Evolutionary conservation across 352 stramenopile genomes (phyloP).

Genomic region (Pythium rhizo-oryzae): DNA sequence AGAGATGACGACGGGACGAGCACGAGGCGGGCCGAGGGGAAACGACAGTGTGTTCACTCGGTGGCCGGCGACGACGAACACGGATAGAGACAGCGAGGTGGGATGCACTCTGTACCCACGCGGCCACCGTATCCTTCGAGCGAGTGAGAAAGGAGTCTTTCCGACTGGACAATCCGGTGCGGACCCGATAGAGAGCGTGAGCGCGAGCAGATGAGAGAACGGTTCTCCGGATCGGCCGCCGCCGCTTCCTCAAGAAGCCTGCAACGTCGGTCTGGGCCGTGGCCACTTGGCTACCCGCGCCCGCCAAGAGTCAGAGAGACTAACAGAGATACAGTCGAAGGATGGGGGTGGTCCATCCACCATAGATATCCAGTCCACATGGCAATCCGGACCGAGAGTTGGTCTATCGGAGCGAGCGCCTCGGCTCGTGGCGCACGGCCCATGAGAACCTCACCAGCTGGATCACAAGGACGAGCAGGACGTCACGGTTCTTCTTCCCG

Average conservation of each 20-base stretch:
- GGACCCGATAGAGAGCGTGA: neutral
- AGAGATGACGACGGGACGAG: neutral
- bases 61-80: neutral
- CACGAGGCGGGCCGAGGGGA: no score
- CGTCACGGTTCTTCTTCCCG: slow-evolving; percentile 7
- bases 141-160: neutral
- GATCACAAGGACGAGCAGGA: slow-evolving; percentile 8
- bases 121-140: neutral
- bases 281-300: neutral
- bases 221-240: neutral
- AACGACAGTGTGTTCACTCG: no score
- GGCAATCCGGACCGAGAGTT: neutral
- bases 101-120: neutral
- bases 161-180: slow-evolving; percentile 1
- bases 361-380: slow-evolving; percentile 1
- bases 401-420: neutral
- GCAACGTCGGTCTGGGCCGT: neutral
- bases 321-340: slow-evolving; percentile 7
- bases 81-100: neutral
- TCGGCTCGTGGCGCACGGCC: neutral
- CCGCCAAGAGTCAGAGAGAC: neutral
- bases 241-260: neutral
- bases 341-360: neutral
- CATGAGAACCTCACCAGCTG: slow-evolving; percentile 2
- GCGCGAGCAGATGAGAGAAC: neutral